Evolutionary conservation across 164 flowering plant species (phyloP), one percentile per base, ranked within the genome.

Genomic region (Magnolia sinica): DNA sequence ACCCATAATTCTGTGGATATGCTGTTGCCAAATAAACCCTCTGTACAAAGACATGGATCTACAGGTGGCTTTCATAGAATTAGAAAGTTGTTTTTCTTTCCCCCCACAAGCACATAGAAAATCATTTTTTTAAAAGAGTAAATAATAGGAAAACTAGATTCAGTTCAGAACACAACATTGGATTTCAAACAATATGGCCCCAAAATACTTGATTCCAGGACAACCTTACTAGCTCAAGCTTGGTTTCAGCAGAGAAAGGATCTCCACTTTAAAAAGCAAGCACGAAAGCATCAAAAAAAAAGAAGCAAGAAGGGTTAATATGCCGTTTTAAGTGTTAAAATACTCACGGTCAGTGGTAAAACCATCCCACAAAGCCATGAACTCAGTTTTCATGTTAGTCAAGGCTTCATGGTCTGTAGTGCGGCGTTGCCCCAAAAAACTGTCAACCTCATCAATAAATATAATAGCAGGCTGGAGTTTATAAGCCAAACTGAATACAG

Each of bases 321-420:
- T 16, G 8, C 13, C 29, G 50, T 68, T 29, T 68, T 29, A 68
- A 29, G 7, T 2, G 50, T 27, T 13, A 29, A 68, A 65, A 13
- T 23, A 93, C 96, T 87, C 78, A 93, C 96, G 90, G 76, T 93
- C 98, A 19, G 98, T 92, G 45, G 96, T 93, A 75, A 93, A 93
- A 64, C 98, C 98, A 92, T 93, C 98, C 96, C 98, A 93, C 76
- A 93, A 84, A 63, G 98, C 91, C 98, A 93, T 93, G 79, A 93
- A 93, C 85, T 93, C 98, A 14, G 98, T 93, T 82, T 93, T 93
- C 98, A 93, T 92, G 77, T 89, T 92, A 45, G 89, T 78, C 66
- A 92, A 18, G 31, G 93, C 94, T 83, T 93, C 97, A 79, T 92
- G 94, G 71, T 93, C 98, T 31, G 91, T 79, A 55, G 31, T 79